Evolutionary conservation across 2,329 filamentous ascomycete genomes (phyloP).

Genomic region (Stenocarpella maydis): DNA sequence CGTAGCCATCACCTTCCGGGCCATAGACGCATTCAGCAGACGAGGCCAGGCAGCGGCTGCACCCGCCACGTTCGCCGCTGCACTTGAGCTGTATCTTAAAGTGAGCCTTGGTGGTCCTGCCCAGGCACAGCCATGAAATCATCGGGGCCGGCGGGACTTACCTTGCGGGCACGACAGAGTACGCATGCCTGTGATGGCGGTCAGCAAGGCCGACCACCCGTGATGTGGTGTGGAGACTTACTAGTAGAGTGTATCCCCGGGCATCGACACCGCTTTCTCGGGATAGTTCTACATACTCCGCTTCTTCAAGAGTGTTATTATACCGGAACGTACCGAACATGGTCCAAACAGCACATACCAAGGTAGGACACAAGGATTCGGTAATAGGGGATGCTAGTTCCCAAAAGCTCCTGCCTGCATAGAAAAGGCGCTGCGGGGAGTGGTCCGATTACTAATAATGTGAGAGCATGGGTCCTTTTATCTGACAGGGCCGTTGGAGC

Average conservation of each 20-base stretch:
- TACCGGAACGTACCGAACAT: conserved; percentile 9
- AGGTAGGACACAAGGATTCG: background rate
- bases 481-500: conserved; percentile 15
- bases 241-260: background rate
- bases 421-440: too few relatives aligned
- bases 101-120: background rate
- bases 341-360: background rate
- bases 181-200: background rate
- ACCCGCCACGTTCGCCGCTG: conserved; percentile 9
- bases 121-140: background rate
- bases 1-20: background rate
- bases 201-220: background rate
- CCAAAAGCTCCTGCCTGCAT: too few relatives aligned
- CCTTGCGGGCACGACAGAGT: conserved; percentile 8
- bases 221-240: background rate
- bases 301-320: background rate
- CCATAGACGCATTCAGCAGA: background rate
- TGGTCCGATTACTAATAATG: too few relatives aligned
- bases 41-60: conserved; percentile 5
- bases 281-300: conserved; percentile 14
- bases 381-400: background rate
- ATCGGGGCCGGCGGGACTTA: background rate
- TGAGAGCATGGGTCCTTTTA: too few relatives aligned
- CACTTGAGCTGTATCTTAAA: background rate
- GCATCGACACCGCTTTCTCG: background rate